Evolutionary conservation across 192 early-diverging fungal species (phyloP).

Genomic region (Backusella parvicylindrica): DNA sequence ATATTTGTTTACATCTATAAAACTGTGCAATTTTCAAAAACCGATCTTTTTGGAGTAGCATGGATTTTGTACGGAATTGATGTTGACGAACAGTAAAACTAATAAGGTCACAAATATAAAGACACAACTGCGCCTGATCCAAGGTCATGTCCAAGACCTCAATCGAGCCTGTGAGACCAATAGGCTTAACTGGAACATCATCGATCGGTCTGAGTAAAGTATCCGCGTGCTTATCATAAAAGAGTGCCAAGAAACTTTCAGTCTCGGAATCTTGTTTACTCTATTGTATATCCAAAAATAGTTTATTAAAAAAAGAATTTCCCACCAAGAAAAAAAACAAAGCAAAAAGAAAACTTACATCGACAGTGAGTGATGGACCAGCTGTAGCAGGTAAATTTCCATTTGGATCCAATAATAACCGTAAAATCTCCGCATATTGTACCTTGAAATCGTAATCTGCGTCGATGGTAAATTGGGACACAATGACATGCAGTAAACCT

Average conservation of each 20-base stretch:
- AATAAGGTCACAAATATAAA: slow-evolving; percentile 74
- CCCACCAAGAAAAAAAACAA: neutral
- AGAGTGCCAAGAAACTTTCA: slow-evolving; percentile 74
- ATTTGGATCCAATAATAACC: slow-evolving; percentile 68
- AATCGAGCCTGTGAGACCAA: slow-evolving; percentile 15
- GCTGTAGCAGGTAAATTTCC: neutral
- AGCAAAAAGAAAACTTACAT: slow-evolving; percentile 24
- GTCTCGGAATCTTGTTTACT: slow-evolving; percentile 50
- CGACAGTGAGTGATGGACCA: slow-evolving; percentile 28
- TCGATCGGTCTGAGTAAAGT: slow-evolving; percentile 65
- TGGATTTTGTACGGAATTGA: slow-evolving; percentile 72
- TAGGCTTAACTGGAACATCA: slow-evolving; percentile 37
- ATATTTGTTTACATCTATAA: slow-evolving; percentile 60
- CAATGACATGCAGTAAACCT: slow-evolving; percentile 65
- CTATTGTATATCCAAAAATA: slow-evolving; percentile 1
- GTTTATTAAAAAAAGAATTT: neutral
- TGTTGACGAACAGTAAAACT: slow-evolving; percentile 73
- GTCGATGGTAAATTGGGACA: slow-evolving; percentile 60
- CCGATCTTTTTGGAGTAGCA: slow-evolving; percentile 62
- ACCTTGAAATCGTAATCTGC: slow-evolving; percentile 61
- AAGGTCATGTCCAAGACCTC: slow-evolving; percentile 19
- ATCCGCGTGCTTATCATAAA: slow-evolving; percentile 67
- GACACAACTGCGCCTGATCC: slow-evolving; percentile 40
- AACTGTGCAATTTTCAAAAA: slow-evolving; percentile 61
- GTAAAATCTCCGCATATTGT: slow-evolving; percentile 73